These are phyloP conservation scores for Pyricularia pennisetigena DNA, from an alignment of 2,329 filamentous ascomycete species.

Conservation along the genomic window DNA sequence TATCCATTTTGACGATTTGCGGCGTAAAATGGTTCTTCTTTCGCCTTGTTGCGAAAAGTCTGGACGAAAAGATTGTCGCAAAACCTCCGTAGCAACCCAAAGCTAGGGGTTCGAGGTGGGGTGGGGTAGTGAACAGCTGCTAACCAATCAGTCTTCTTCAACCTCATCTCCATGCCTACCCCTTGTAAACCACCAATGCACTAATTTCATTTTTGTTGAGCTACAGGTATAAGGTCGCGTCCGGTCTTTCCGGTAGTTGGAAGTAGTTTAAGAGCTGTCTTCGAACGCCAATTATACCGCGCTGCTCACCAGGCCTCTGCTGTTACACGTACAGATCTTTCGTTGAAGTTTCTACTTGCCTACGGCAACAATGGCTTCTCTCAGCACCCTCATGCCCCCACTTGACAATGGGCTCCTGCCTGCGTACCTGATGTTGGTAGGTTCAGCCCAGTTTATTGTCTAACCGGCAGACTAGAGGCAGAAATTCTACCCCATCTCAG, in stretches of 20 bases:
- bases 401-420: conserved; percentile 42
- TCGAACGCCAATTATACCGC: neutral
- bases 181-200: neutral
- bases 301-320: neutral
- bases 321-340: neutral
- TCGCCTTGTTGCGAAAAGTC: neutral
- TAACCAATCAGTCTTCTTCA: neutral
- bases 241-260: neutral
- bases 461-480: neutral
- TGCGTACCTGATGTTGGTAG: conserved; percentile 48
- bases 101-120: neutral
- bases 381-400: conserved; percentile 3
- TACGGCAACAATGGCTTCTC: neutral
- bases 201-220: conserved; percentile 1
- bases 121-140: neutral
- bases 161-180: neutral
- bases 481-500: neutral
- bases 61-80: neutral
- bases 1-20: conserved; percentile 16
- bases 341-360: too few species aligned
- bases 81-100: neutral
- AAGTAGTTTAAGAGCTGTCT: neutral
- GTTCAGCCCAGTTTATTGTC: conserved; percentile 12
- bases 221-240: neutral
- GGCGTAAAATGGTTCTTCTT: neutral